Base-by-base conservation (phyloP, 805 yeast genomes). In the Metschnikowia chrysomelidarum region DNA sequence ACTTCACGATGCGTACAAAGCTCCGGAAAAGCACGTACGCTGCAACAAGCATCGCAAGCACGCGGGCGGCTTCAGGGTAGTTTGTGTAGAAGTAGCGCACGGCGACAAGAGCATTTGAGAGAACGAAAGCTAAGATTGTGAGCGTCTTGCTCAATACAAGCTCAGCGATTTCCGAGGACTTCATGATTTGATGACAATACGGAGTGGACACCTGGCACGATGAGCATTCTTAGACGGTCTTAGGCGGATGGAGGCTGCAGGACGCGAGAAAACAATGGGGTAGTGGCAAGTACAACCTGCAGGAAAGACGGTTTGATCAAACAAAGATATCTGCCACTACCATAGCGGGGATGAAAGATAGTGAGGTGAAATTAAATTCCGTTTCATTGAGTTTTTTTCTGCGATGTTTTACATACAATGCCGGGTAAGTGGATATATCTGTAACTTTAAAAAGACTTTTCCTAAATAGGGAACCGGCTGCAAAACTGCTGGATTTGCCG, bases 31-130 rank as follows among this genome's bases (percentile, higher is more conserved):
- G 14, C n/a, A 43, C 3, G 22, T 43, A 45, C 23, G 32, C 38
- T 3, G 33, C 19, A 23, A 43, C 23, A 7, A 30, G 14, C 29
- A 34, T 24, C 23, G 30, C 22, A 8, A 38, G 12, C 7, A 31
- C 24, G 10, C 39, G 28, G 15, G 41, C 32, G 12, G 41, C 30
- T n/a, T 30, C 35, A 11, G 45, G 45, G 27, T 30, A 41, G 13
- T 24, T 32, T 5, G 30, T 24, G 22, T 27, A 23, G 29, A 36
- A 27, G 28, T 31, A 36, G 12, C 36, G 36, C 22, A 36, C 24
- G 17, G 32, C 32, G 10, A 24, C 7, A 11, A 36, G 30, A 32
- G 24, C 19, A 24, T 36, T 22, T 12, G 34, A 21, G 13, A 29
- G n/a, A 9, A 27, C 17, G n/a, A 30, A 12, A 10, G 12, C 32